Evolutionary conservation across 78 protist genomes (phyloP).

Genomic region (Protostelium mycophagum): DNA sequence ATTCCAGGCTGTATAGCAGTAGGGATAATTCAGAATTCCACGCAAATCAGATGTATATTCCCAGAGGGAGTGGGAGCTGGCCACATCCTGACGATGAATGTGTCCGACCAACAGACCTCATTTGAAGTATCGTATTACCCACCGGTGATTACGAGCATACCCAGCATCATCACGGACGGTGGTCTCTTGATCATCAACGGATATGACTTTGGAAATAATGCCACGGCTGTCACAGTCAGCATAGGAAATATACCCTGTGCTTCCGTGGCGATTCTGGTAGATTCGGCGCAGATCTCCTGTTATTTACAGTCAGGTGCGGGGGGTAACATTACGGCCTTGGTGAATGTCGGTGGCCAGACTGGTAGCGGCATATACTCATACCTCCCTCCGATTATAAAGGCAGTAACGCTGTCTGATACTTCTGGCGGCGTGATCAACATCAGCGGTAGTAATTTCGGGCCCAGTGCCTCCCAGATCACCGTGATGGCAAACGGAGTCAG

Average conservation of each 20-base stretch:
- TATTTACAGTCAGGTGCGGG: not conserved
- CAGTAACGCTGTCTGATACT: not conserved
- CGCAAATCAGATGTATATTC: too few species aligned
- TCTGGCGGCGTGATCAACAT: not conserved
- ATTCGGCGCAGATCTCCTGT: not conserved
- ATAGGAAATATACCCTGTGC: not conserved
- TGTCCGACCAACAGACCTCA: too few species aligned
- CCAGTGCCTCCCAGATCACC: not conserved
- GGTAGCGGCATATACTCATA: not conserved
- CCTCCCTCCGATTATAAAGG: not conserved
- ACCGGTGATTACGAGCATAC: too few species aligned
- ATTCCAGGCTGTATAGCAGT: too few species aligned
- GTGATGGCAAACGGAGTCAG: not conserved
- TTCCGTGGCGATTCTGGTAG: not conserved
- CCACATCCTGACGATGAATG: too few species aligned
- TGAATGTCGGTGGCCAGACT: not conserved
- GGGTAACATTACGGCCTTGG: not conserved
- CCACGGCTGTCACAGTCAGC: not conserved
- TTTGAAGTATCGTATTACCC: too few species aligned
- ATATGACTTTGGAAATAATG: slow-evolving; percentile 3
- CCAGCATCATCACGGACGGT: too few species aligned
- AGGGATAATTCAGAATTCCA: too few species aligned
- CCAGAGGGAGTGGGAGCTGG: too few species aligned
- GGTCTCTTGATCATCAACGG: too few species aligned
- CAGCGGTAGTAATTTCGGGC: not conserved